Evolutionary conservation across 371 early-diverging fungal species (phyloP).

Genomic region (Mortierella sp.): DNA sequence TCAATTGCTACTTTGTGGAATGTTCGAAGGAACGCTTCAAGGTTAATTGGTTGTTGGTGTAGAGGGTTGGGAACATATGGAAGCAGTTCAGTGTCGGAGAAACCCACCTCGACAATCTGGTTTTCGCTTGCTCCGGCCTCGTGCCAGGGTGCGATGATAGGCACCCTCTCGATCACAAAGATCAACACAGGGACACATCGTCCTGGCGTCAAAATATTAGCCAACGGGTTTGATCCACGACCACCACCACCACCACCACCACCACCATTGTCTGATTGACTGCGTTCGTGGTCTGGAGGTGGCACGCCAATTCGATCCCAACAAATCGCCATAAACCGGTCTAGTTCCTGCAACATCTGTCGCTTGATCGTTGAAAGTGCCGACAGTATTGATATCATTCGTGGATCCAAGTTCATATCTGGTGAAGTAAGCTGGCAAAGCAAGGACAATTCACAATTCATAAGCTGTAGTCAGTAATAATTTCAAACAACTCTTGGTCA

Average conservation of each 20-base stretch:
- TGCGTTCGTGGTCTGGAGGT: constrained; percentile 27
- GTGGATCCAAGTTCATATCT: constrained; percentile 41
- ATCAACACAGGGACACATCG: constrained; percentile 44
- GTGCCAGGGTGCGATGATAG: constrained; percentile 36
- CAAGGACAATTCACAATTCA: not conserved
- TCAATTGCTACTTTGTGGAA: constrained; percentile 25
- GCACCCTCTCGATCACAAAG: constrained; percentile 47
- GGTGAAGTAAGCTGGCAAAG: constrained; percentile 31
- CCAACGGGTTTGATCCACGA: constrained; percentile 27
- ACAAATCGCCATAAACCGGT: constrained; percentile 49
- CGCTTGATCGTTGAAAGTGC: constrained; percentile 42
- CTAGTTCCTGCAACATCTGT: constrained; percentile 48
- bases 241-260: constrained; percentile 1
- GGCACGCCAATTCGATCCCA: constrained; percentile 49
- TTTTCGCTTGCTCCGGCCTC: constrained; percentile 31
- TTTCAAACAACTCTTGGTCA: no score
- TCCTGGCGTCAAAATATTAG: constrained; percentile 41
- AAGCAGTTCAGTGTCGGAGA: not conserved
- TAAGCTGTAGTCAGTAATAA: not conserved
- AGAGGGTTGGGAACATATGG: not conserved
- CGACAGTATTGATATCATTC: constrained; percentile 30
- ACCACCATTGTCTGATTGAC: constrained; percentile 13
- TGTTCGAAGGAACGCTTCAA: not conserved
- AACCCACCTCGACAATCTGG: constrained; percentile 40
- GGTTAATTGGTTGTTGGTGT: not conserved